phyloP scores from a whole-genome alignment of 2,329 filamentous ascomycete genomes.

The Apiospora koreana region DNA sequence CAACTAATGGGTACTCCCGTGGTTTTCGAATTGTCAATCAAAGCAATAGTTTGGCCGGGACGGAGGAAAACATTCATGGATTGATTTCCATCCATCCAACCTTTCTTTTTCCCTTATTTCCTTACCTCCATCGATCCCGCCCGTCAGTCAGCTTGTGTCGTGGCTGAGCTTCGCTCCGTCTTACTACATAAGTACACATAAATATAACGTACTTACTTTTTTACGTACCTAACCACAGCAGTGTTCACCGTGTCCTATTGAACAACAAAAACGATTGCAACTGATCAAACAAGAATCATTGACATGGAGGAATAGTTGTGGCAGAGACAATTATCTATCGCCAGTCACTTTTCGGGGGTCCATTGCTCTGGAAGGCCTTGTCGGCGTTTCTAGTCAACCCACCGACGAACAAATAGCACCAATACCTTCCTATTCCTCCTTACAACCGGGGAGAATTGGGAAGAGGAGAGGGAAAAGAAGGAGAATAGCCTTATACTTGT shows the following conservation, averaged over 20 bases:
- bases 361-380: not conserved
- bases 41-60: not conserved
- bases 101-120: too few relatives aligned
- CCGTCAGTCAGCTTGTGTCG: not conserved
- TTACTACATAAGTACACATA: not conserved
- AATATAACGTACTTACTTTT: not conserved
- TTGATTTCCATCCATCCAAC: not conserved
- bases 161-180: slow-evolving; percentile 1
- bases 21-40: not conserved
- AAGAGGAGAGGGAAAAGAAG: not conserved
- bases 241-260: not conserved
- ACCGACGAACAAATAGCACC: not conserved
- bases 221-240: too few relatives aligned
- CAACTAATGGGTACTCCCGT: not conserved
- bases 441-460: not conserved
- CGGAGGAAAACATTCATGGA: too few relatives aligned
- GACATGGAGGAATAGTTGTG: not conserved
- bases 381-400: not conserved
- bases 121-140: not conserved
- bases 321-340: not conserved
- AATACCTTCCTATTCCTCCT: not conserved
- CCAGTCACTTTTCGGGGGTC: not conserved
- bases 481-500: not conserved
- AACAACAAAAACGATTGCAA: not conserved
- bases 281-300: not conserved